phyloP scores from a whole-genome alignment of 306 rosid genomes.

The Coriaria nepalensis region DNA sequence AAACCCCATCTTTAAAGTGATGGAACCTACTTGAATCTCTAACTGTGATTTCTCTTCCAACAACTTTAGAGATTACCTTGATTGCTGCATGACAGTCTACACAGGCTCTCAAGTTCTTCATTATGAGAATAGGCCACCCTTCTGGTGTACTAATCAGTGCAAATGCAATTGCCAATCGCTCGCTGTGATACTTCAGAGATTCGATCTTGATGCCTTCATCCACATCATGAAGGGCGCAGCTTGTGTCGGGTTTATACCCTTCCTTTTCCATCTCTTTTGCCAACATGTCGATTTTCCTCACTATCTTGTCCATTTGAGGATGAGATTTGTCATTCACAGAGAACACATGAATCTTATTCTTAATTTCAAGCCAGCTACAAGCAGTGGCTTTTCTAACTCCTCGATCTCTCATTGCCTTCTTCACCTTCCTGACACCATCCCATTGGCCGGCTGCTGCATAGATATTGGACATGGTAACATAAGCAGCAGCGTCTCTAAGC shows the following conservation, averaged over 20 bases:
- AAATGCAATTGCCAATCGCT: slow-evolving; percentile 84
- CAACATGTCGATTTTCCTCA: slow-evolving; percentile 47
- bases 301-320: slow-evolving; percentile 40
- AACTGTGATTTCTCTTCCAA: slow-evolving; percentile 47
- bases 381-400: slow-evolving; percentile 69
- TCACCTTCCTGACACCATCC: slow-evolving; percentile 68
- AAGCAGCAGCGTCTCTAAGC: slow-evolving; percentile 68
- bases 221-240: slow-evolving; percentile 67
- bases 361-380: slow-evolving; percentile 76
- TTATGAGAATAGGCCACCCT: slow-evolving; percentile 59
- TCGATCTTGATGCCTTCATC: slow-evolving; percentile 51
- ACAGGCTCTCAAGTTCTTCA: slow-evolving; percentile 87
- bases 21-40: slow-evolving; percentile 75
- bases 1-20: slow-evolving; percentile 54
- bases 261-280: slow-evolving; percentile 44
- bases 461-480: slow-evolving; percentile 69
- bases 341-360: slow-evolving; percentile 57
- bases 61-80: slow-evolving; percentile 50
- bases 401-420: slow-evolving; percentile 75
- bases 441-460: slow-evolving; percentile 80
- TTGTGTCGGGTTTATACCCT: slow-evolving; percentile 66
- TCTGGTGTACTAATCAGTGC: slow-evolving; percentile 58
- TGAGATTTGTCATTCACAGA: slow-evolving; percentile 52
- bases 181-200: slow-evolving; percentile 75
- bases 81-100: slow-evolving; percentile 63